Base-by-base conservation (phyloP, 805 yeast species). In the Saccharomycopsis amapae region DNA sequence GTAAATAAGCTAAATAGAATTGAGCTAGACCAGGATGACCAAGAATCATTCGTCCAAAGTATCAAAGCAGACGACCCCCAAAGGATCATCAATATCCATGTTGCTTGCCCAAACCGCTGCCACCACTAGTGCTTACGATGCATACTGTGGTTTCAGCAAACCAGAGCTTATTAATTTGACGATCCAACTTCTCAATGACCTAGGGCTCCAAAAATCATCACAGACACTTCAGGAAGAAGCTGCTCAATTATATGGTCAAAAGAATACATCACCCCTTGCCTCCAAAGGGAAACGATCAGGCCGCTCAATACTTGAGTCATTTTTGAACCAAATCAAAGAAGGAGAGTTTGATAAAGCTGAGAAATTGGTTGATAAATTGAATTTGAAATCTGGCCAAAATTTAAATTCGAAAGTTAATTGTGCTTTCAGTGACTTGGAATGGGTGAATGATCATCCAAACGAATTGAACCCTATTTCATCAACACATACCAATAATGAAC, bases 111-210 rank as follows among this genome's bases (percentile, higher is more conserved):
- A n/a, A n/a, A n/a, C n/a, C n/a, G n/a, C n/a, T n/a, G n/a, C n/a
- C n/a, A n/a, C n/a, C n/a, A n/a, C n/a, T n/a, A n/a, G n/a, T n/a
- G n/a, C n/a, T n/a, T 34, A 34, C 19, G 10, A 18, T 17, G 19
- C 7, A 18, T 5, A 18, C 7, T 26, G 10, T 9, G 12, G 10
- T 22, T 20, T 43, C 13, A 32, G 40, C 36, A 50, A 51, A 28
- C 51, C 50, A 18, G 74, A 76, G 54, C 61, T 75, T 18, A 67
- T 77, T 2, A 66, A 76, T 41, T 59, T 77, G 24, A 56, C 77
- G 34, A 68, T 76, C 31, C 79, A 76, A 52, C 61, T 77, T 0
- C 56, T 77, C 41, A 60, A 62, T 31, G 80, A 75, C 47, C 50
- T 77, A 47, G 79, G 79, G 3, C 75, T 70, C 53, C 46, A 55